These are phyloP conservation scores for Diutina scorzettiae DNA, from an alignment of 1,139 yeast genomes.

Conservation along the genomic window DNA sequence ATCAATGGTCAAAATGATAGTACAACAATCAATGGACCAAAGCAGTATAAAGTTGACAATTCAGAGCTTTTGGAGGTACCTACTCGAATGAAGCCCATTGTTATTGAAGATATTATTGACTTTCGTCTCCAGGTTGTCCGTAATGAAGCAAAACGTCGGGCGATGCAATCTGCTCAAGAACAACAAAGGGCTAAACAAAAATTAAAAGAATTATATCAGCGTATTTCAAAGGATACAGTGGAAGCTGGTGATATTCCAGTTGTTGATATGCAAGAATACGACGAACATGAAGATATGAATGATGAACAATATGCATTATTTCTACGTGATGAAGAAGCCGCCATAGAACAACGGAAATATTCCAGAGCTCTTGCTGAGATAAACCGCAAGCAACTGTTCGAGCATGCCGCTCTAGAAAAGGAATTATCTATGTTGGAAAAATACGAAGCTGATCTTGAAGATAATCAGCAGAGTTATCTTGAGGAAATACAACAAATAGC, in stretches of 20 bases:
- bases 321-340: not conserved
- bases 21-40: not conserved
- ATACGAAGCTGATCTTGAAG: not conserved
- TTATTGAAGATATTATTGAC: not conserved
- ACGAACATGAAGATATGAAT: not conserved
- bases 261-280: not conserved
- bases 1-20: not conserved
- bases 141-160: conserved; percentile 2
- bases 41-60: conserved; percentile 1
- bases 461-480: not conserved
- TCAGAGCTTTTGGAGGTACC: conserved; percentile 2
- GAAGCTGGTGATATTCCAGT: not conserved
- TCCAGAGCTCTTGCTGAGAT: not conserved
- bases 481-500: not conserved
- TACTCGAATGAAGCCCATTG: not conserved
- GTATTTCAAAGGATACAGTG: not conserved
- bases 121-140: conserved; percentile 3
- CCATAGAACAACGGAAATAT: not conserved
- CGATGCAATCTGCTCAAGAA: not conserved
- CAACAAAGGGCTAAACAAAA: conserved; percentile 1
- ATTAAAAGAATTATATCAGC: conserved; percentile 4
- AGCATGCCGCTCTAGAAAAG: not conserved
- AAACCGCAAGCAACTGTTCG: not conserved
- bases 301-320: not conserved
- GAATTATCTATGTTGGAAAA: not conserved